Conservation (phyloP, 2,329 filamentous ascomycete genomes). For the Penicillium sp. region DNA sequence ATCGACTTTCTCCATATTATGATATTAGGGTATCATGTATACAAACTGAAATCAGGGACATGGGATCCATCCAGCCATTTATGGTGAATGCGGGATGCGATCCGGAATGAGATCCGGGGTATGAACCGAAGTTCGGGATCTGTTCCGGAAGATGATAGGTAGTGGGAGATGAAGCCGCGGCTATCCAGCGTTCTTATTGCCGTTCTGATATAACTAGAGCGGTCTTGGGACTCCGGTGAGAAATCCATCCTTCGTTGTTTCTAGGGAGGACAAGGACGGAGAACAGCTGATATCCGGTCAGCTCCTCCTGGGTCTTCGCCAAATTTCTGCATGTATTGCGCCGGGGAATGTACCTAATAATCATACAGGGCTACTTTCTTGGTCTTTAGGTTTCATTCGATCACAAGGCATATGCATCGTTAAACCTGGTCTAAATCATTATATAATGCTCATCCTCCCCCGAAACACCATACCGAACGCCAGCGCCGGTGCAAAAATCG, state of each 20-base stretch:
- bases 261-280: background rate
- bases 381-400: background rate
- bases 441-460: constrained; percentile 32
- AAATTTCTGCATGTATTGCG: background rate
- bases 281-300: background rate
- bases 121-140: constrained; percentile 3
- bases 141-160: constrained; percentile 4
- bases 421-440: constrained; percentile 37
- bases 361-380: background rate
- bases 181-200: background rate
- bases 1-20: constrained; percentile 40
- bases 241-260: background rate
- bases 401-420: constrained; percentile 24
- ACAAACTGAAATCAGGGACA: background rate
- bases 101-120: constrained; percentile 18
- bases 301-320: background rate
- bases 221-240: background rate
- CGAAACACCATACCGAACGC: constrained; percentile 28
- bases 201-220: background rate
- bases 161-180: background rate
- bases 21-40: too few species aligned
- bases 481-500: constrained; percentile 33
- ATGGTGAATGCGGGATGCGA: constrained; percentile 15
- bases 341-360: too few species aligned
- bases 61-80: constrained; percentile 4